Percentiles rank a stretch among this genome's conserved stretches.
phyloP scores from a whole-genome alignment of 306 rosid genomes.

The Sicyos edulis region DNA sequence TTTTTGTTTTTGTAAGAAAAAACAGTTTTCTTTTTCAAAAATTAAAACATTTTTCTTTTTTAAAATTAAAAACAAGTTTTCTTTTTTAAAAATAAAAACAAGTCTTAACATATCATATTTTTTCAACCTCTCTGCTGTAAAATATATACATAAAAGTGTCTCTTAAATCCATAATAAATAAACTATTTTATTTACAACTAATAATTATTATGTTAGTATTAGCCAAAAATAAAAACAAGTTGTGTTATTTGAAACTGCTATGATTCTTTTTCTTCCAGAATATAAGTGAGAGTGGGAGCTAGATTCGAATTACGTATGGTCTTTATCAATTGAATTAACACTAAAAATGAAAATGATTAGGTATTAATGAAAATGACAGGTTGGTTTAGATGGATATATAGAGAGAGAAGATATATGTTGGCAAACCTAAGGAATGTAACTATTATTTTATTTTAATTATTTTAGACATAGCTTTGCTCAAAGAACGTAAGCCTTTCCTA shows the following conservation, averaged over 20 bases:
- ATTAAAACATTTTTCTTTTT: too few relatives aligned
- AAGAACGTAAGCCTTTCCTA: not conserved
- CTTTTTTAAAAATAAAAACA: too few relatives aligned
- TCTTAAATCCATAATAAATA: too few relatives aligned
- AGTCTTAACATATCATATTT: too few relatives aligned
- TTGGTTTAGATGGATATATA: not conserved
- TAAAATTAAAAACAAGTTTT: too few relatives aligned
- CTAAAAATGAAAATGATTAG: not conserved
- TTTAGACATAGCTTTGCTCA: conserved; percentile 9
- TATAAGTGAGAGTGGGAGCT: not conserved
- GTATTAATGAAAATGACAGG: not conserved
- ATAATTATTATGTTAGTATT: not conserved
- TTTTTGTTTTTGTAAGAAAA: too few relatives aligned
- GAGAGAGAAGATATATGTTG: not conserved
- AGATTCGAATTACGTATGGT: not conserved
- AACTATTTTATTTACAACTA: not conserved
- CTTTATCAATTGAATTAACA: not conserved
- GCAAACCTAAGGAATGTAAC: not conserved
- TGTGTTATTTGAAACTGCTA: not conserved
- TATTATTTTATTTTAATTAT: not conserved
- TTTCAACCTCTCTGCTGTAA: too few relatives aligned
- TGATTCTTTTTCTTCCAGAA: not conserved
- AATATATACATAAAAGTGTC: too few relatives aligned
- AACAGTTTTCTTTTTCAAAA: too few relatives aligned
- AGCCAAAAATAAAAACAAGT: too few relatives aligned